phyloP scores from a whole-genome alignment of 352 stramenopile genomes.

The Elongisporangium senticosum region DNA sequence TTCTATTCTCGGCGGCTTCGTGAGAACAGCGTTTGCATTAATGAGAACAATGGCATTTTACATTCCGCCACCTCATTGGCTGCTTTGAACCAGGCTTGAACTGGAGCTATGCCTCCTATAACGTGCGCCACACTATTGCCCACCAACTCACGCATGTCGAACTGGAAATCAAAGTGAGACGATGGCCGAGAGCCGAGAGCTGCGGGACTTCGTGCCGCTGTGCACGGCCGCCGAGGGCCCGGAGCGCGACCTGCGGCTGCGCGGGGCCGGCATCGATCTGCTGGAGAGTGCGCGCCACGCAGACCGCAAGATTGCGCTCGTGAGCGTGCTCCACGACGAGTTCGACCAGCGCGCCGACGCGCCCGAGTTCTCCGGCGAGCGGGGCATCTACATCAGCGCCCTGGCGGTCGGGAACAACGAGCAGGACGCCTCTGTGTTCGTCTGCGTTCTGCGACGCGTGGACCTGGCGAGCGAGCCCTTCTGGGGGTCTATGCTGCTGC shows the following conservation, averaged over 20 bases:
- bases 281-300: constrained; percentile 40
- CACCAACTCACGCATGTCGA: neutral
- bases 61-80: too few species aligned
- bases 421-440: constrained; percentile 43
- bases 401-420: constrained; percentile 33
- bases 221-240: constrained; percentile 30
- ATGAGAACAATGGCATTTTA: too few species aligned
- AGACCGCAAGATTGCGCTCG: constrained; percentile 44
- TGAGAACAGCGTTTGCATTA: too few species aligned
- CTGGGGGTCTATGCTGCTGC: constrained; percentile 57
- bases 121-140: neutral
- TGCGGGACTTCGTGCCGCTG: constrained; percentile 44
- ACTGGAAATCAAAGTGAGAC: neutral
- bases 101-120: neutral
- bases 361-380: constrained; percentile 15
- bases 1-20: too few species aligned
- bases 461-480: constrained; percentile 43
- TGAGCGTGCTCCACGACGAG: constrained; percentile 45
- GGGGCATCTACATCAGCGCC: constrained; percentile 50
- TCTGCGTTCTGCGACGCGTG: constrained; percentile 45
- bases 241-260: constrained; percentile 30
- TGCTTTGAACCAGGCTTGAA: too few species aligned
- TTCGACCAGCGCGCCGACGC: constrained; percentile 4
- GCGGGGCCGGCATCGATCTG: constrained; percentile 35
- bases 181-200: neutral